Percentiles rank a stretch among this genome's conserved stretches.
These are phyloP conservation scores for Hymenoscyphus fructigenus DNA, from an alignment of 2,329 filamentous ascomycete species.

Conservation along the genomic window DNA sequence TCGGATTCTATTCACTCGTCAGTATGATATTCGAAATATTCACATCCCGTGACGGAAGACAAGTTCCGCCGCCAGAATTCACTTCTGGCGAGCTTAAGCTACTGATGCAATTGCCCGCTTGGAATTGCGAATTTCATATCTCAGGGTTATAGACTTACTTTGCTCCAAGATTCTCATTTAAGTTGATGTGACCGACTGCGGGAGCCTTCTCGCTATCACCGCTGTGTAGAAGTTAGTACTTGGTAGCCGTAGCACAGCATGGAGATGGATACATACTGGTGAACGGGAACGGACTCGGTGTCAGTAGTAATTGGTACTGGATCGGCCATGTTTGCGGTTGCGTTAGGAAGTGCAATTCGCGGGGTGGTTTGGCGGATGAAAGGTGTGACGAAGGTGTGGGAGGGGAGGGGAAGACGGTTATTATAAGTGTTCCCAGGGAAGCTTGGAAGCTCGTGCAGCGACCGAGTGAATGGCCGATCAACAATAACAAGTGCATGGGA, in stretches of 20 bases:
- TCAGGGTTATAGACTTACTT: slow-evolving; percentile 21
- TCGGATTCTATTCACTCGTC: slow-evolving; percentile 43
- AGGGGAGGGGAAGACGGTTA: background rate
- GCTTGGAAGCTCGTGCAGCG: background rate
- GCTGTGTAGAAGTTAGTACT: background rate
- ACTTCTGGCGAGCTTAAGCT: background rate
- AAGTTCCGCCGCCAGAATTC: background rate
- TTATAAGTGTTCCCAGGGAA: background rate
- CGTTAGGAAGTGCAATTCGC: background rate
- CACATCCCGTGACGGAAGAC: background rate
- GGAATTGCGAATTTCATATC: background rate
- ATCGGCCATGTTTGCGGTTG: slow-evolving; percentile 2
- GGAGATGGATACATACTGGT: background rate
- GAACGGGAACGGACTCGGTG: background rate
- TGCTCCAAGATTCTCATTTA: slow-evolving; percentile 27
- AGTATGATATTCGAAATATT: background rate
- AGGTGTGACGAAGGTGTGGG: background rate
- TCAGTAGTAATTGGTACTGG: background rate
- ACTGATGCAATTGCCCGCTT: background rate
- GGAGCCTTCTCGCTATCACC: slow-evolving; percentile 5
- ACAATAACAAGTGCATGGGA: background rate
- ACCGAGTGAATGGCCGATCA: background rate
- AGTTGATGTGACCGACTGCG: slow-evolving; percentile 19
- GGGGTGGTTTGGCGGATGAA: background rate
- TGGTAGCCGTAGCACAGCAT: background rate